Percentiles rank a stretch among this genome's conserved stretches.
Evolutionary conservation across 2,329 filamentous ascomycete genomes (phyloP).

Genomic region (Neonectria punicea): DNA sequence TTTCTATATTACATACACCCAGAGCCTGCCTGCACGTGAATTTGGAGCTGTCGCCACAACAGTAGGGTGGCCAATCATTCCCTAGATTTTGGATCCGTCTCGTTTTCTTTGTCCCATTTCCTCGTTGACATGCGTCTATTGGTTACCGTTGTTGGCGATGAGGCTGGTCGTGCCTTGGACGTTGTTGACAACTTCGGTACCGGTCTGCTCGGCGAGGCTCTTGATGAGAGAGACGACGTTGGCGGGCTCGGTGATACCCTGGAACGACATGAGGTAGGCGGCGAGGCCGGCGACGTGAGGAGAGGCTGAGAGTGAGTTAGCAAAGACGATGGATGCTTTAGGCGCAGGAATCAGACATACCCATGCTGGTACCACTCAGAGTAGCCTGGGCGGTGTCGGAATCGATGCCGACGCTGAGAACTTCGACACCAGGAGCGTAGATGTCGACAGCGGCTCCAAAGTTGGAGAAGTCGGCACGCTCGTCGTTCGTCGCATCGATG

Average conservation of each 20-base stretch:
- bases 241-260: conserved; percentile 55
- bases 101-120: conserved; percentile 1
- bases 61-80: conserved; percentile 31
- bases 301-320: conserved; percentile 55
- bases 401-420: conserved; percentile 64
- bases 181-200: conserved; percentile 57
- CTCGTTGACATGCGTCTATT: conserved; percentile 34
- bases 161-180: conserved; percentile 57
- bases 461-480: conserved; percentile 66
- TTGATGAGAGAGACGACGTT: conserved; percentile 61
- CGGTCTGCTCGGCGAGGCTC: conserved; percentile 60
- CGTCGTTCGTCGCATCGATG: conserved; percentile 62
- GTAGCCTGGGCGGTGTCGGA: conserved; percentile 56
- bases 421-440: conserved; percentile 65
- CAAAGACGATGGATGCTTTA: neutral
- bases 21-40: conserved; percentile 34
- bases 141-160: conserved; percentile 68
- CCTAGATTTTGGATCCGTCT: neutral
- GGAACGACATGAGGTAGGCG: conserved; percentile 72
- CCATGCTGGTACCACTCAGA: conserved; percentile 69
- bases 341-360: conserved; percentile 37
- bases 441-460: conserved; percentile 64
- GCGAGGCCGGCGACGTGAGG: conserved; percentile 76
- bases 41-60: conserved; percentile 29
- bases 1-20: conserved; percentile 41